Conservation (phyloP, 306 rosid genomes). For the Erythrophleum fordii region DNA sequence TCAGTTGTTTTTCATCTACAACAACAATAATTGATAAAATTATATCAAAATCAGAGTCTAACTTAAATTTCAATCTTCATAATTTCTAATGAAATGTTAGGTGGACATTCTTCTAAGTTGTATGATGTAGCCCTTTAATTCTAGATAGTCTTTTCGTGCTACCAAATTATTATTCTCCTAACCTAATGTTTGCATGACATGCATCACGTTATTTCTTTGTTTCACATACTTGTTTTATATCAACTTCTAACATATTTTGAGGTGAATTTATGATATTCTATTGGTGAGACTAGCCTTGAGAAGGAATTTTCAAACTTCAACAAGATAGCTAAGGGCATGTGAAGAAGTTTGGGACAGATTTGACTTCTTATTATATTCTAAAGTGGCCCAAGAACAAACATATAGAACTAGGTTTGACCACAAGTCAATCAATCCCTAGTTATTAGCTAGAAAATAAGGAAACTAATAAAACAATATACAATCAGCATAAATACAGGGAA, state of each 20-base stretch:
- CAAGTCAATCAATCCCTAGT: no score
- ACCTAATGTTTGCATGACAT: conserved; percentile 7
- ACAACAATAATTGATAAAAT: conserved; percentile 1
- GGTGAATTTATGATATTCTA: conserved; percentile 83
- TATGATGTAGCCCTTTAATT: background rate
- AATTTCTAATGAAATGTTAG: conserved; percentile 9
- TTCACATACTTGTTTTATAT: background rate
- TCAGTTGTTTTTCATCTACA: background rate
- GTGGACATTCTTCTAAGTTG: conserved; percentile 12
- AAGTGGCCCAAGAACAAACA: no score
- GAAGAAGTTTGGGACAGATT: no score
- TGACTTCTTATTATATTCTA: no score
- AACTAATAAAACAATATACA: no score
- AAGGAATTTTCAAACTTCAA: conserved; percentile 78
- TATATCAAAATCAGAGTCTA: no score
- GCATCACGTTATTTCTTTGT: conserved; percentile 13
- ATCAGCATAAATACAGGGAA: no score
- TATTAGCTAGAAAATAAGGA: no score
- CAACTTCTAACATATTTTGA: conserved; percentile 33
- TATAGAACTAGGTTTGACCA: no score
- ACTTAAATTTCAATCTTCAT: background rate
- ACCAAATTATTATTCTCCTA: background rate
- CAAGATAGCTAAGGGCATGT: conserved; percentile 75
- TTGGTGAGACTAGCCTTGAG: conserved; percentile 62
- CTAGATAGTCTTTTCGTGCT: conserved; percentile 2